Conservation (phyloP, 306 rosid genomes). For the Pyrus bretschneideri region DNA sequence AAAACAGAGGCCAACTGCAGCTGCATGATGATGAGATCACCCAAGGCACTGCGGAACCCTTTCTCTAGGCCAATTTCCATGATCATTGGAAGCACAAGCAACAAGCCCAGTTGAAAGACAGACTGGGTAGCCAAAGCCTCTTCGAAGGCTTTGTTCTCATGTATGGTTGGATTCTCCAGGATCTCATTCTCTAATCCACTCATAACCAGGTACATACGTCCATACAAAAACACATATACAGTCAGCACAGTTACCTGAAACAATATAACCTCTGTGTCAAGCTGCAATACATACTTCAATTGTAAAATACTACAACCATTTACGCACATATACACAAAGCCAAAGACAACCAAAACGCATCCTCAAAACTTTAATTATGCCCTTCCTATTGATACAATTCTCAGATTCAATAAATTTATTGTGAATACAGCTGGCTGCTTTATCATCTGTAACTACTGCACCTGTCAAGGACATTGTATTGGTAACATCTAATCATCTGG, state of each 20-base stretch:
- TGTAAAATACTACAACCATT: background rate
- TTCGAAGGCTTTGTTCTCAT: constrained; percentile 71
- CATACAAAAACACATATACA: constrained; percentile 80
- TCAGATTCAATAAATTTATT: background rate
- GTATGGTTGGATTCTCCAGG: constrained; percentile 49
- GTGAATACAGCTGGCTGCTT: background rate
- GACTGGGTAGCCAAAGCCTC: constrained; percentile 88
- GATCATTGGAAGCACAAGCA: constrained; percentile 86
- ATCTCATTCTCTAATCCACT: constrained; percentile 87
- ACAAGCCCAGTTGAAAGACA: constrained; percentile 74
- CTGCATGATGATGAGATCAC: constrained; percentile 90
- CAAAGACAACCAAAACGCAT: background rate
- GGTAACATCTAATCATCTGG: background rate
- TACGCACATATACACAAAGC: background rate
- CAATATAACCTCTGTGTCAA: constrained; percentile 15
- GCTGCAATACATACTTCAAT: background rate
- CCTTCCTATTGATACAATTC: background rate
- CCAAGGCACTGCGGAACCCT: constrained; percentile 93
- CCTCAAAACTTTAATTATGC: background rate
- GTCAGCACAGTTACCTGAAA: constrained; percentile 79
- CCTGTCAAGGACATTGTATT: background rate
- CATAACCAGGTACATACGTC: constrained; percentile 89
- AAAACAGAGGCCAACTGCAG: constrained; percentile 94
- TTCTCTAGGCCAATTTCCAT: constrained; percentile 98
- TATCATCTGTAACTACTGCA: background rate